phyloP scores from a whole-genome alignment of 148 eudicot species.

The Camellia sinensis region DNA sequence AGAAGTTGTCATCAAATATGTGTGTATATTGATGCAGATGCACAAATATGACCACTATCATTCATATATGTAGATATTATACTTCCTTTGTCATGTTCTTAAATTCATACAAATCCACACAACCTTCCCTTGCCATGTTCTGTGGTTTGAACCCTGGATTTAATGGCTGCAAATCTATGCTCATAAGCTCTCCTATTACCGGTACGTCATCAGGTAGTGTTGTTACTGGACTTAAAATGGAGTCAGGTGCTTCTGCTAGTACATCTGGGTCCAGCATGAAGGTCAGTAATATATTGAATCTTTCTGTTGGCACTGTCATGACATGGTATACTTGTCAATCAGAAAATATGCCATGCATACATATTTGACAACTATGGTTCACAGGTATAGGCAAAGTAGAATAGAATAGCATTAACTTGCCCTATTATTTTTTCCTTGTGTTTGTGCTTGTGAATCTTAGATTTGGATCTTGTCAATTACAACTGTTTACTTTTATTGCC shows the following conservation, averaged over 20 bases:
- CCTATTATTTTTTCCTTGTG: too few relatives aligned
- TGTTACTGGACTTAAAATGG: constrained; percentile 29
- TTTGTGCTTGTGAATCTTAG: too few relatives aligned
- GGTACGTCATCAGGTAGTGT: constrained; percentile 46
- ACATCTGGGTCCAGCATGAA: constrained; percentile 36
- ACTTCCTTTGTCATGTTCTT: too few relatives aligned
- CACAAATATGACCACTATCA: too few relatives aligned
- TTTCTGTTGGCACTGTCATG: constrained; percentile 6
- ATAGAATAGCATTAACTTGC: too few relatives aligned
- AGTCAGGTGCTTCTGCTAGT: constrained; percentile 26
- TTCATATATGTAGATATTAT: background rate
- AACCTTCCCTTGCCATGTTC: background rate
- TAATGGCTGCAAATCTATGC: constrained; percentile 66
- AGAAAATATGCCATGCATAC: background rate
- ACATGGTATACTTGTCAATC: background rate
- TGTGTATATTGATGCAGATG: too few relatives aligned
- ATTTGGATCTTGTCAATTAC: too few relatives aligned
- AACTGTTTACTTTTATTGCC: too few relatives aligned
- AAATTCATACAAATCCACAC: too few relatives aligned
- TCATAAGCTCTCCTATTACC: constrained; percentile 54
- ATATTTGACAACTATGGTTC: too few relatives aligned
- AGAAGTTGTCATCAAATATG: too few relatives aligned
- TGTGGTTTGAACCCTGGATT: background rate
- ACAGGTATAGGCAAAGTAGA: too few relatives aligned
- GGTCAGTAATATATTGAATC: constrained; percentile 43